Evolutionary conservation across 176 grass and related monocot species (phyloP).

Genomic region (Musa troglodytarum): DNA sequence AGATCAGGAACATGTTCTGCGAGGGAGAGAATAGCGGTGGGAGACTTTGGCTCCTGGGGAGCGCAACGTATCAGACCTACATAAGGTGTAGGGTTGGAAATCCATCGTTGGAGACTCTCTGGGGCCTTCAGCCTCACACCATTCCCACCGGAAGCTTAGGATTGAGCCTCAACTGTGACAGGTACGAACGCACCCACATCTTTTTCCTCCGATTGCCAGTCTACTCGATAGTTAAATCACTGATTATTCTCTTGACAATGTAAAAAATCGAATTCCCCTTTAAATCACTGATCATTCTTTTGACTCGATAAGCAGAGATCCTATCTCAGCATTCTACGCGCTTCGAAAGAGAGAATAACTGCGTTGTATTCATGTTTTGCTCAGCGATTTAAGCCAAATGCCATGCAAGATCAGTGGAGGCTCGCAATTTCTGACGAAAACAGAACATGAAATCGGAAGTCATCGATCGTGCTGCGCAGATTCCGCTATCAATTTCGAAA

Average conservation of each 20-base stretch:
- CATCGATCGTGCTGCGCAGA: constrained; percentile 18
- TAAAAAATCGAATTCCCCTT: not conserved
- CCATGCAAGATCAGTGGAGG: not conserved
- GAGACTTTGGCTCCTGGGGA: constrained; percentile 55
- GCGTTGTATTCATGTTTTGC: not conserved
- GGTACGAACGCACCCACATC: constrained; percentile 5
- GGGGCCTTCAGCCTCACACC: constrained; percentile 44
- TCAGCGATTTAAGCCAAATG: not conserved
- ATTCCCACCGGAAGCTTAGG: constrained; percentile 30
- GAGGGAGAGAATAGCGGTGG: constrained; percentile 8
- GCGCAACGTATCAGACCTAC: constrained; percentile 43
- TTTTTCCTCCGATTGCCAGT: not conserved
- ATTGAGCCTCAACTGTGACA: constrained; percentile 39
- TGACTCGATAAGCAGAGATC: too few relatives aligned
- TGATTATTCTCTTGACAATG: not conserved
- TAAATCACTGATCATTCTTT: too few relatives aligned
- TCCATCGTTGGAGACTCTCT: constrained; percentile 57
- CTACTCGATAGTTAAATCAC: not conserved
- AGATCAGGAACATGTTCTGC: constrained; percentile 46
- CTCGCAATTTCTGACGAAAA: constrained; percentile 14
- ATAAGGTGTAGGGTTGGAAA: constrained; percentile 42
- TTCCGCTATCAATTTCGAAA: constrained; percentile 9
- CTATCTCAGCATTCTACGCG: not conserved
- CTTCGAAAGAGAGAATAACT: not conserved
- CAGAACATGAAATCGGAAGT: constrained; percentile 16